A percentile compares a stretch with the other conserved stretches of the same genome.
phyloP scores from a whole-genome alignment of 768 basidiomycete species.

The Kwoniella mangroviensis region DNA sequence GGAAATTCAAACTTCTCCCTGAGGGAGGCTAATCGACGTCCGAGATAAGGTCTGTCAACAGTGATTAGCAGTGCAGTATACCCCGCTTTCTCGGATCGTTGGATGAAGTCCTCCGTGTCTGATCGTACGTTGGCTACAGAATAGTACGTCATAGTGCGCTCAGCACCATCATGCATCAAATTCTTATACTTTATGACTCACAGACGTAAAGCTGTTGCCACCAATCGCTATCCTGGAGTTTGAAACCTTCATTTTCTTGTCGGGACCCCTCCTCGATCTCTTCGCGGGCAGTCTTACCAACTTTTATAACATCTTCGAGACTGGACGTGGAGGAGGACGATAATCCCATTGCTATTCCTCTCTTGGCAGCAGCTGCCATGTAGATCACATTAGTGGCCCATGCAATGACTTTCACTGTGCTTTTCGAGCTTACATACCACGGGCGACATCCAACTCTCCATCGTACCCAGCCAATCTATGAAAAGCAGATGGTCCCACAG shows the following conservation, averaged over 20 bases:
- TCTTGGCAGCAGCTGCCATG: slow-evolving; percentile 17
- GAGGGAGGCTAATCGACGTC: background rate
- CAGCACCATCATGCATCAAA: background rate
- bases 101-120: slow-evolving; percentile 6
- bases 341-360: slow-evolving; percentile 17
- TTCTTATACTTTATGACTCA: background rate
- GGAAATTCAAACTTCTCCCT: slow-evolving; percentile 19
- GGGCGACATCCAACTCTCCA: slow-evolving; percentile 14
- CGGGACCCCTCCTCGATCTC: background rate
- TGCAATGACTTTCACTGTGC: background rate
- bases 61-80: slow-evolving; percentile 15
- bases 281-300: background rate
- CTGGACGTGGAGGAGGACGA: slow-evolving; percentile 14
- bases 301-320: slow-evolving; percentile 13
- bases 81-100: slow-evolving; percentile 13
- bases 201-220: slow-evolving; percentile 19
- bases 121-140: slow-evolving; percentile 10
- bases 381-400: too few species aligned
- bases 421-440: too few species aligned
- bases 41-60: slow-evolving; percentile 17
- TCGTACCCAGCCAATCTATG: slow-evolving; percentile 16
- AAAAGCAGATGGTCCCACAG: slow-evolving; percentile 15
- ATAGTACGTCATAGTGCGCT: too few species aligned
- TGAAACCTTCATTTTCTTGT: background rate
- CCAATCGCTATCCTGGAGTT: slow-evolving; percentile 12